Conservation (phyloP, 768 basidiomycete genomes). For the Boletus pseudopeckii region DNA sequence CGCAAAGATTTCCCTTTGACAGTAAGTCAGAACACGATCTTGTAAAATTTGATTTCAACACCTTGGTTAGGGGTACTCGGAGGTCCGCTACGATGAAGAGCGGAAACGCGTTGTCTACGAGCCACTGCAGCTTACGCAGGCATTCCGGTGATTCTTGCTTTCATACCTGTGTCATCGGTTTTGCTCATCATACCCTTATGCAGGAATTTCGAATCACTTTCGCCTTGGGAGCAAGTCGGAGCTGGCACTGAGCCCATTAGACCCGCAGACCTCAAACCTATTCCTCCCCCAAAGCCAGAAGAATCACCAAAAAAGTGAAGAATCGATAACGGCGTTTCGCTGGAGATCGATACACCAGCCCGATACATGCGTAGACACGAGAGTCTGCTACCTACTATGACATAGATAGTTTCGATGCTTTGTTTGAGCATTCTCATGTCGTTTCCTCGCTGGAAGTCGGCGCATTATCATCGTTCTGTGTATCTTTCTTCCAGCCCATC, state of each 20-base stretch:
- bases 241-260: conserved; percentile 49
- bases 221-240: conserved; percentile 96
- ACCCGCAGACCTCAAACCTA: conserved; percentile 72
- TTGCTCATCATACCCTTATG: not conserved
- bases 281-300: conserved; percentile 72
- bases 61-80: conserved; percentile 83
- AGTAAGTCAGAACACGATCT: conserved; percentile 41
- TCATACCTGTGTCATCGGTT: not conserved
- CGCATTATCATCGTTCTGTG: conserved; percentile 4
- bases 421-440: conserved; percentile 3
- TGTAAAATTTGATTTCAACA: not conserved
- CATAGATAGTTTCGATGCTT: conserved; percentile 5
- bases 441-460: conserved; percentile 7
- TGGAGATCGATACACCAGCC: conserved; percentile 11
- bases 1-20: conserved; percentile 98
- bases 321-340: not conserved
- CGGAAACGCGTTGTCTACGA: conserved; percentile 97
- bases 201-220: conserved; percentile 91
- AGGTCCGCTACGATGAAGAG: conserved; percentile 97
- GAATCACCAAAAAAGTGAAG: conserved; percentile 76
- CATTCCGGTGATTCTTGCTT: conserved; percentile 69
- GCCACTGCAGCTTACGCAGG: conserved; percentile 95
- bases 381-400: conserved; percentile 3
- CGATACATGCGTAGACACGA: conserved; percentile 10
- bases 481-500: conserved; percentile 66